A percentile compares a stretch with the other conserved stretches of the same genome.
phyloP scores from a whole-genome alignment of 1,139 yeast genomes.

The Debaryomyces udenii region DNA sequence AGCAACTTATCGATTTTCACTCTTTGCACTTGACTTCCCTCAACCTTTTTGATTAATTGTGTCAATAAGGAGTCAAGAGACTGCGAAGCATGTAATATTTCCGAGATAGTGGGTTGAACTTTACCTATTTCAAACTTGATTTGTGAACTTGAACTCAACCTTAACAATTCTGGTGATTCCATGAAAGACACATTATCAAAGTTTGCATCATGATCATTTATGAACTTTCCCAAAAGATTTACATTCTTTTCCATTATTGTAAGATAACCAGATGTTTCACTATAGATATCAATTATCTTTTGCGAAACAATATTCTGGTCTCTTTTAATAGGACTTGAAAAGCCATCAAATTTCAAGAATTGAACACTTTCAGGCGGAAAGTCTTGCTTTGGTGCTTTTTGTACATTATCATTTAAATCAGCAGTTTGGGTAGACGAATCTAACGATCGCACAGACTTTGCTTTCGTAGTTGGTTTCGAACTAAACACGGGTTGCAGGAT shows the following conservation, averaged over 20 bases:
- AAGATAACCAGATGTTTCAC: constrained; percentile 24
- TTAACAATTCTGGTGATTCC: constrained; percentile 12
- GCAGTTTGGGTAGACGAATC: constrained; percentile 1
- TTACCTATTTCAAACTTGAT: neutral
- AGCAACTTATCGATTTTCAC: constrained; percentile 22
- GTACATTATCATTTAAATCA: neutral
- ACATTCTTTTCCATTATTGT: constrained; percentile 18
- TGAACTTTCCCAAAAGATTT: constrained; percentile 14
- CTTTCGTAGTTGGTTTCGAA: too few species aligned
- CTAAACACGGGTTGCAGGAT: too few species aligned
- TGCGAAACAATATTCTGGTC: constrained; percentile 8
- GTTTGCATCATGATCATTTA: constrained; percentile 14
- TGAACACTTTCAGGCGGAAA: constrained; percentile 13
- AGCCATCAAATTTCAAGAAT: constrained; percentile 18
- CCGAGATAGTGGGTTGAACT: constrained; percentile 3
- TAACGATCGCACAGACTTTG: neutral
- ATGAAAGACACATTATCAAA: constrained; percentile 5
- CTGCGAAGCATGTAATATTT: neutral
- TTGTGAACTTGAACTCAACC: constrained; percentile 7
- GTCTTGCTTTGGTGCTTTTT: neutral
- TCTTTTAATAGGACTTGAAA: constrained; percentile 7
- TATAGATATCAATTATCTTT: constrained; percentile 21
- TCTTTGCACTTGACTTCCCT: constrained; percentile 17
- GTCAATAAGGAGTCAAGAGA: constrained; percentile 6
- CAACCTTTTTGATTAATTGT: constrained; percentile 13